Evolutionary conservation across 805 yeast genomes (phyloP), one percentile per base, ranked within the genome.

Genomic region (Candida suzukii): DNA sequence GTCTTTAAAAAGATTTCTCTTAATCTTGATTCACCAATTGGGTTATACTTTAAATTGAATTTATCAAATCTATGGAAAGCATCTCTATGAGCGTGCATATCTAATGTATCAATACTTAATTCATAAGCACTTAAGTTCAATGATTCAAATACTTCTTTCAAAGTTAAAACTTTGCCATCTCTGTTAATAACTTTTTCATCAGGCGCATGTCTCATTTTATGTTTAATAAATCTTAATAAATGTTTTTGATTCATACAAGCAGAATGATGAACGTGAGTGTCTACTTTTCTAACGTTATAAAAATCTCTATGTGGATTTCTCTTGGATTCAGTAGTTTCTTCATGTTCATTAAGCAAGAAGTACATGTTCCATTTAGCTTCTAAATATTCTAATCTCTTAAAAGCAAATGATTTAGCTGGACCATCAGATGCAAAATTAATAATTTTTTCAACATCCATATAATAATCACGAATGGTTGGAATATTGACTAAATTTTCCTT

Each of bases 171-270:
- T 58, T 86, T 80, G 17, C 91, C 95, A 66, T 93, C 99, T 68
- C 99, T 83, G 64, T 75, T 82, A 38, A 95, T 93, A 13, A 93
- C 99, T 46, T 84, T 82, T 59, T 95, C 96, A 50, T 87, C 75
- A 2, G 95, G 90, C 37, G 70, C 67, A 45, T 87, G 85, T 66
- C 91, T 88, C 64, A 93, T 80, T 66, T 93, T 93, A 60, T 88
- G 87, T 64, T 93, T 93, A 62, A 93, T 93, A 61, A 87, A 93
- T 54, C 99, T 81, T 49, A 93, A 70, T 53, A 93, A 68, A 66
- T 93, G 99, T 64, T 93, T 93, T 66, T 93, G 99, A 57, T 95
- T 95, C 98, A 95, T 95, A 63, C 97, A 90, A 11, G 99, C 99
- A 10, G 96, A 86, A 61, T 95, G 99, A 61, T 93, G 99, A 53